Evolutionary conservation across 371 early-diverging fungal genomes (phyloP), one percentile per base, ranked within the genome.

Genomic region (Polyrhizophydium stewartii): DNA sequence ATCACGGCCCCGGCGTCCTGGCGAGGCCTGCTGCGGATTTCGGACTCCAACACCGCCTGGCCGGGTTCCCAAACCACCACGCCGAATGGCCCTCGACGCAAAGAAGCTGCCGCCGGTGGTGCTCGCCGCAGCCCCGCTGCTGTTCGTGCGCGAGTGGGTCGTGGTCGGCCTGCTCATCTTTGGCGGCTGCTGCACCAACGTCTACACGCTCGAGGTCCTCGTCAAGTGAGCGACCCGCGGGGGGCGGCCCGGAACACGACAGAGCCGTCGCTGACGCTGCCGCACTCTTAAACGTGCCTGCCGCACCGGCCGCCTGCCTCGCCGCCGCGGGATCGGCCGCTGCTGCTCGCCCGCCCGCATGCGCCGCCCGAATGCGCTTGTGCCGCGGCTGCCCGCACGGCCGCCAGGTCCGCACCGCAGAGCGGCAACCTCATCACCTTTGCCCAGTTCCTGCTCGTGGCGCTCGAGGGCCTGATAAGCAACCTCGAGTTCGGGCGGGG

Each of bases 111-210:
- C 53, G 24, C 16, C 53, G 30, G 53, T 24, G 10, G 35, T 50
- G 24, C 51, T 50, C 12, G 12, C 9, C 12, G 31, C 51, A 16
- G 51, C 53, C 10, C 53, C 53, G 53, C 35, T 30, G 53, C 53
- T 62, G 40, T 64, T 59, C 31, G 28, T 59, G 21, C 52, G 62
- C 22, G 70, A 64, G 57, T 66, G 66, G 70, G 13, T 66, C 5
- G 22, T 61, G 17, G 67, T 63, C 17, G 45, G 32, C 17, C 24
- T 55, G 28, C 67, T 91, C 53, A 88, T 94, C 61, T 90, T 92
- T 71, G 92, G 92, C 33, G 93, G 94, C 1, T 94, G 94, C 68
- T 94, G 94, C 65, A 87, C 90, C 49, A 93, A 93, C 64, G 92
- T 92, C 21, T 89, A 87, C 78, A 84, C 91, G 5, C 77, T 94